These are phyloP conservation scores for Metarhizium album DNA, from an alignment of 2,329 filamentous ascomycete species.

Conservation along the genomic window DNA sequence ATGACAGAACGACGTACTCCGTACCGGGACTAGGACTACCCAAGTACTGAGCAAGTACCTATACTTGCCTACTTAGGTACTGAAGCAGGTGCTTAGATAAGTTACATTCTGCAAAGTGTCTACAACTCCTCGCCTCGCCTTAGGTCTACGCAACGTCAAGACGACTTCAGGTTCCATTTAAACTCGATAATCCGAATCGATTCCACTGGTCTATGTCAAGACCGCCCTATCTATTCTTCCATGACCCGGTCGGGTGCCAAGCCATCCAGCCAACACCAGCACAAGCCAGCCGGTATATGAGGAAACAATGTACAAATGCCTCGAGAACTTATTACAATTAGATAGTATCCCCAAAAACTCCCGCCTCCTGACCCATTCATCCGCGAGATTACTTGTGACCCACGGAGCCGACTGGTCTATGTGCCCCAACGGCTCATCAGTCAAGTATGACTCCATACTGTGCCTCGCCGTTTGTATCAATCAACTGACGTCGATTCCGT, in stretches of 20 bases:
- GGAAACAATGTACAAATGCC: conserved; percentile 6
- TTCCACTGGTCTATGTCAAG: not conserved
- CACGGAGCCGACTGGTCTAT: conserved; percentile 4
- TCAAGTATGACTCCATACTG: not conserved
- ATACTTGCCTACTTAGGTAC: too few relatives aligned
- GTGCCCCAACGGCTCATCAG: conserved; percentile 4
- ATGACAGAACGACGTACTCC: too few relatives aligned
- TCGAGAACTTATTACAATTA: conserved; percentile 5
- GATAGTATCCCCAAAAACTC: conserved; percentile 1
- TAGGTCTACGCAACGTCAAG: too few relatives aligned
- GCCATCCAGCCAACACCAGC: not conserved
- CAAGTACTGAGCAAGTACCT: too few relatives aligned
- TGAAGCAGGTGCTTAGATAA: too few relatives aligned
- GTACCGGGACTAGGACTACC: too few relatives aligned
- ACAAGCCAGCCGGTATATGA: not conserved
- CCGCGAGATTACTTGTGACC: conserved; percentile 3
- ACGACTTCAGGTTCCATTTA: not conserved
- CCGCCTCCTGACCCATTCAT: not conserved
- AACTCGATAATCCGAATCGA: not conserved
- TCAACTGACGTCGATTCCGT: not conserved
- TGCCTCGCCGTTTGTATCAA: not conserved
- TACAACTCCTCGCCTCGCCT: not conserved
- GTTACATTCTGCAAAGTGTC: too few relatives aligned
- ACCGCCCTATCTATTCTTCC: not conserved
- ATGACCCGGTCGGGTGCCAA: not conserved